Evolutionary conservation across 148 eudicot species (phyloP), one percentile per base, ranked within the genome.

Genomic region (Rhododendron ovatum): DNA sequence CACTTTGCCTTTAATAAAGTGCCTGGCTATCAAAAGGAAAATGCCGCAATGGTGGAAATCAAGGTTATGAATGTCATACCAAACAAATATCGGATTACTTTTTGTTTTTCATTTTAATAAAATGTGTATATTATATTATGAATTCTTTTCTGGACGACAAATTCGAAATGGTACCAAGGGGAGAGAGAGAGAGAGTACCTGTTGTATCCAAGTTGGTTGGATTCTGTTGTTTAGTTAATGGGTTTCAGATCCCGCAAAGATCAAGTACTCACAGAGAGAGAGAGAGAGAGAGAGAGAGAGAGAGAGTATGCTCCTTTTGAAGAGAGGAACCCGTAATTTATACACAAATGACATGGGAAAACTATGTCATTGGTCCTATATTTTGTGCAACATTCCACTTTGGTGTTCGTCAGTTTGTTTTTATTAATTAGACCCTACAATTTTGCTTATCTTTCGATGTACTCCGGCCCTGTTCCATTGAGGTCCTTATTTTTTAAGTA

Each of bases 81-180:
- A 0, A 7, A 6, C 7, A 41, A 41, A 41, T 41, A 41, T 1
- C 7, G 43, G 1, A 41, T 41, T 41, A 41, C 7, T 41, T 41
- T 41, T 39, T 39, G 41, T 39, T 37, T 41, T 5, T 5, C 0
- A 5, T 41, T 41, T 41, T 41, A 41, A 41, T 41, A 41, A 41
- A 41, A 41, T 41, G 43, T 41, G 7, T 41, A 41, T 41, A 41
- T 5, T 41, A 41, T 41, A 41, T 0, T 41, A 5, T 41, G 6
- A 41, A 41, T 41, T 41, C 0, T 41, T 41, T 41, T 41, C 5
- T 0, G 43, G 5, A 41, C 0, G 7, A 39, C 41, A 39, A 41
- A 41, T 41, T 41, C 0, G 6, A 6, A 4, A 41, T 0, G 7
- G 7, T 41, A 41, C 0, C 7, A 0, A 5, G 0, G 41, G 12